Base-by-base conservation (phyloP, 257 asterid genomes). In the Knoxia roxburghii region DNA sequence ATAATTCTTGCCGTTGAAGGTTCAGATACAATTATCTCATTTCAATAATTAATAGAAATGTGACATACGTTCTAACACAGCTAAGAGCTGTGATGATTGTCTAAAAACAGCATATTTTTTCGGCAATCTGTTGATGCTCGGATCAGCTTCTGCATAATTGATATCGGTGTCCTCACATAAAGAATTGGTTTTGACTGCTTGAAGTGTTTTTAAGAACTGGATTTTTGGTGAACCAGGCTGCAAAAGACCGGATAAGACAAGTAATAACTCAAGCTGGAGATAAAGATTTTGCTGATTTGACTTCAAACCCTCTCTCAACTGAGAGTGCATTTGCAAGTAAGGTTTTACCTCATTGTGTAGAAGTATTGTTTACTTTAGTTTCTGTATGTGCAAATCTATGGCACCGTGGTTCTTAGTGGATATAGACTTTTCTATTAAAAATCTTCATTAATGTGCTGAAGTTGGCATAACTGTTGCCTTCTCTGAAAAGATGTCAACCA, bases 191-290 rank as follows among this genome's bases (percentile, higher is more conserved):
- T 1, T 37, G 14, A n/a, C 43, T 67, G 15, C 24, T 64, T 33
- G 57, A 64, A 40, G 54, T 66, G 53, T 61, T 52, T 29, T 43
- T 65, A 59, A 66, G 71, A 72, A 64, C 74, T 80, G 51, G 62
- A 71, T 72, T 51, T 60, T 79, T 4, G 65, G 72, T 65, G 73
- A 68, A 75, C 61, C 81, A 94, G 99, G 95, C 74, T 71, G 86
- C 89, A 30, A 88, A 87, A 79, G 98, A 83, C 73, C 86, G 89
- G 78, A 76, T 90, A 77, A 90, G 80, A 73, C 87, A 85, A 79
- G 89, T 89, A 67, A 83, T 90, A 75, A 84, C 85, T 72, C 79
- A 72, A 69, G 93, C 89, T 13, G 98, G 92, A 68, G 96, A 88
- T 68, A 68, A 75, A 64, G 91, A 82, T 80, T 74, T 83, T 70